Percentiles rank a stretch among this genome's conserved stretches.
Conservation (phyloP, 2,329 filamentous ascomycete species). For the Pseudopyricularia cyperi region DNA sequence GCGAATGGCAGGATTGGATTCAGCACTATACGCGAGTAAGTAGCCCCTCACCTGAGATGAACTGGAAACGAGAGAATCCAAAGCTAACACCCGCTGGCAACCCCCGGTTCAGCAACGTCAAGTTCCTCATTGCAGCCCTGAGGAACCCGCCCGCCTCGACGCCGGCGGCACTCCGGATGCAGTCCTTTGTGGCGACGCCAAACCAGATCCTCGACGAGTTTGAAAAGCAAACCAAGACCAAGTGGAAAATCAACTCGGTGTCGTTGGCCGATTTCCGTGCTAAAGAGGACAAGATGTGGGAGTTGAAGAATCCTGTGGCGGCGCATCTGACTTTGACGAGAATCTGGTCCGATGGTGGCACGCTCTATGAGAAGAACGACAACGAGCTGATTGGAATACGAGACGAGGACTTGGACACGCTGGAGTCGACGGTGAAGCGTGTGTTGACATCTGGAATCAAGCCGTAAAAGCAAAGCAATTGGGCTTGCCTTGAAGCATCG, state of each 20-base stretch:
- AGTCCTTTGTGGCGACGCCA: constrained; percentile 57
- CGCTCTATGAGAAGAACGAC: constrained; percentile 55
- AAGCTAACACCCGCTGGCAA: not conserved
- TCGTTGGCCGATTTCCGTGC: constrained; percentile 38
- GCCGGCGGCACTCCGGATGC: constrained; percentile 49
- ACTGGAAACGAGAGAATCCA: not conserved
- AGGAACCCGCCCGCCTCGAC: constrained; percentile 38
- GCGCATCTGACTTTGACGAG: constrained; percentile 47
- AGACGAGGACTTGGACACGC: constrained; percentile 35
- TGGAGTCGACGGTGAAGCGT: constrained; percentile 21
- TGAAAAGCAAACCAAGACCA: constrained; percentile 44
- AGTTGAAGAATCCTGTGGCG: constrained; percentile 33
- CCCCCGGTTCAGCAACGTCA: constrained; percentile 34
- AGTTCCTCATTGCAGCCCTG: constrained; percentile 49
- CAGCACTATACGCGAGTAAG: constrained; percentile 60
- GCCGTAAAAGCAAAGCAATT: not conserved
- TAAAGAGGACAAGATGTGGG: constrained; percentile 47
- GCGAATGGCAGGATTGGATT: constrained; percentile 51
- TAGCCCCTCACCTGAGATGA: constrained; percentile 6
- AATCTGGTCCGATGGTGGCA: constrained; percentile 63
- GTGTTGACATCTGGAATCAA: not conserved
- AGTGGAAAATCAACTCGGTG: constrained; percentile 42
- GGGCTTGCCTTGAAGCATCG: no score
- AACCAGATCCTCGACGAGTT: constrained; percentile 52
- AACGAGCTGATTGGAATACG: constrained; percentile 43